A percentile compares a stretch with the other conserved stretches of the same genome.
Conservation (phyloP, 345 rosid genomes). For the Eucalyptus cloeziana region DNA sequence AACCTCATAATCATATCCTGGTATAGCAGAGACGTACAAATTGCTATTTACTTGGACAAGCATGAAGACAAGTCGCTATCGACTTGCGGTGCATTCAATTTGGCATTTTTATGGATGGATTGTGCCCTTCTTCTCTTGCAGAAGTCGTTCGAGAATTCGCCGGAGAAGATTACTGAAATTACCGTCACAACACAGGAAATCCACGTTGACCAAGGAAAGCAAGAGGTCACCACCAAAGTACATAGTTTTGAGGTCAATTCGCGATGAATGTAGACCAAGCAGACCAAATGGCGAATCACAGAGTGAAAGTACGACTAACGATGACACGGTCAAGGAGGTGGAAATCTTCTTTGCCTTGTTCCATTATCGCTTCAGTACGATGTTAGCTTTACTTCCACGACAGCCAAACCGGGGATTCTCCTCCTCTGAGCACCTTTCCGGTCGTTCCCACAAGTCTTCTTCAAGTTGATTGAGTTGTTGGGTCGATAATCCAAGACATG, state of each 20-base stretch:
- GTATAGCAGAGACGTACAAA: background rate
- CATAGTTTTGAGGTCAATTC: no score
- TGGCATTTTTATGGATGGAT: background rate
- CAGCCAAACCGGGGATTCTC: background rate
- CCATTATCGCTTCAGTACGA: background rate
- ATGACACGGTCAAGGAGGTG: background rate
- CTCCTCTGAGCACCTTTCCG: background rate
- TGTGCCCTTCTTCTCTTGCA: background rate
- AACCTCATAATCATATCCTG: background rate
- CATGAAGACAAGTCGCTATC: background rate
- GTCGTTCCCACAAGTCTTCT: background rate
- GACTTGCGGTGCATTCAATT: background rate
- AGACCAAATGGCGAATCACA: no score
- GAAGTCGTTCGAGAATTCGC: background rate
- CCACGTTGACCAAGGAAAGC: background rate
- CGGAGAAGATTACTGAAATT: background rate
- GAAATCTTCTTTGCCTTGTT: background rate
- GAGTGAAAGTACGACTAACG: no score
- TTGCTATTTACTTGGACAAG: background rate
- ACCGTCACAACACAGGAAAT: background rate
- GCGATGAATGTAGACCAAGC: fast-evolving
- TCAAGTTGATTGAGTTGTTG: background rate
- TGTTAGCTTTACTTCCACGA: background rate
- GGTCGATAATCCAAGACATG: background rate
- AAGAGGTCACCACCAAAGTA: no score